Base-by-base conservation (phyloP, 768 basidiomycete species). In the Phylloporus arenicola region DNA sequence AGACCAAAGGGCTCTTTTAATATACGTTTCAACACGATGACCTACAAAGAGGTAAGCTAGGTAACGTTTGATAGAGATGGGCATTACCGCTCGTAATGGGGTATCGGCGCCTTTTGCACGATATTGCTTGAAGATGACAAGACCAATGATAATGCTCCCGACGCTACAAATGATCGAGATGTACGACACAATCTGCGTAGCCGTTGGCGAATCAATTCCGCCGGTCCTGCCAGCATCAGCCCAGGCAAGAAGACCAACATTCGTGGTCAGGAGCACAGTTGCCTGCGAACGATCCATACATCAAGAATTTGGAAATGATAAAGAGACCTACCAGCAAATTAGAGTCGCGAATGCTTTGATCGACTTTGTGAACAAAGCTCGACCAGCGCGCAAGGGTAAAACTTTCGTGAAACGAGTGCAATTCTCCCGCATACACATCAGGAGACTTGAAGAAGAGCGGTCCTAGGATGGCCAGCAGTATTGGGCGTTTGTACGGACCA, bases 61-160 rank as follows among this genome's bases (percentile, higher is more conserved):
- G 17, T n/a, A 6, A 20, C 24, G 14, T 13, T 17, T 17, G 40
- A 13, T 8, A 11, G 4, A n/a, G 14, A 13, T 47, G 1, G 12
- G 6, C 0, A 48, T 53, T 56, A 67, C 65, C 48, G 67, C 65
- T 50, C 57, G 60, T 22, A 62, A 40, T 20, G 67, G 65, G 3
- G 67, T 67, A 42, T 67, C 65, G 2, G 58, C 67, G 3, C 65
- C 62, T 29, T 56, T 67, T 40, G 65, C 65, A 39, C 65, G 65
- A 35, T 67, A 67, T 50, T 68, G 65, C 41, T 67, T 67, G 9
- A 57, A 68, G 31, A 67, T 68, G 33, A 57, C 48, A 2, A 67
- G 64, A 50, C 65, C 65, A 14, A 51, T 47, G 31, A 64, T 54
- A n/a, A 67, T 67, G 20, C 65, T 67, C 17, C 67, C 65, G 14